These are phyloP conservation scores for Arthonia radiata DNA, from an alignment of 495 filamentous ascomycete species.

Conservation along the genomic window DNA sequence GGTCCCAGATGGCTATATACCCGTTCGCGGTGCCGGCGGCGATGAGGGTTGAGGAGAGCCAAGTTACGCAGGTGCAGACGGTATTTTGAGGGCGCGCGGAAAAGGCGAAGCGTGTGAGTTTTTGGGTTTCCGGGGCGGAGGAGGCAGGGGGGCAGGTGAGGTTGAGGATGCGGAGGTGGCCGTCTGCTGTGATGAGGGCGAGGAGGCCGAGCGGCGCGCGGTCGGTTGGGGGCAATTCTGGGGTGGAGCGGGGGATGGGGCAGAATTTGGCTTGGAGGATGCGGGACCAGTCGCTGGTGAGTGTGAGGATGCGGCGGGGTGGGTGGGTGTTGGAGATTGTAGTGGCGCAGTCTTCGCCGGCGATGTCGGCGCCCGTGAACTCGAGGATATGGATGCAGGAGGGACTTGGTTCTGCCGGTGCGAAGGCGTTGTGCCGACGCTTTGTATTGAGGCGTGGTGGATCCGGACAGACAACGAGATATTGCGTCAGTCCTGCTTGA, in stretches of 20 bases:
- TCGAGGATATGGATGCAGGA: conserved; percentile 6
- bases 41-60: conserved; percentile 34
- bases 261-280: too few species aligned
- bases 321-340: not conserved
- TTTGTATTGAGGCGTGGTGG: conserved; percentile 17
- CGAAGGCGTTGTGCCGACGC: conserved; percentile 27
- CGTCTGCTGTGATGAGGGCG: conserved; percentile 37
- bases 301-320: conserved; percentile 6
- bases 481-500: not conserved
- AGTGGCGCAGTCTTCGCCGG: too few species aligned
- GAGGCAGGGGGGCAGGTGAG: conserved; percentile 16
- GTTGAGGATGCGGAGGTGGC: conserved; percentile 32
- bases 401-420: conserved; percentile 13
- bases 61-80: conserved; percentile 32
- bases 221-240: conserved; percentile 25
- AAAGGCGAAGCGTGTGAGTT: conserved; percentile 20
- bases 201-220: conserved; percentile 28
- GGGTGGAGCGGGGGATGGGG: conserved; percentile 22
- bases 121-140: conserved; percentile 8
- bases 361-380: too few species aligned
- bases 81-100: conserved; percentile 21
- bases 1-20: conserved; percentile 31
- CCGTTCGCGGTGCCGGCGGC: conserved; percentile 40
- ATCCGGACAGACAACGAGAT: not conserved
- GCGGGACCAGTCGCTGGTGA: conserved; percentile 23